phyloP scores from a whole-genome alignment of 805 yeast species.

The Candida endomychidarum region DNA sequence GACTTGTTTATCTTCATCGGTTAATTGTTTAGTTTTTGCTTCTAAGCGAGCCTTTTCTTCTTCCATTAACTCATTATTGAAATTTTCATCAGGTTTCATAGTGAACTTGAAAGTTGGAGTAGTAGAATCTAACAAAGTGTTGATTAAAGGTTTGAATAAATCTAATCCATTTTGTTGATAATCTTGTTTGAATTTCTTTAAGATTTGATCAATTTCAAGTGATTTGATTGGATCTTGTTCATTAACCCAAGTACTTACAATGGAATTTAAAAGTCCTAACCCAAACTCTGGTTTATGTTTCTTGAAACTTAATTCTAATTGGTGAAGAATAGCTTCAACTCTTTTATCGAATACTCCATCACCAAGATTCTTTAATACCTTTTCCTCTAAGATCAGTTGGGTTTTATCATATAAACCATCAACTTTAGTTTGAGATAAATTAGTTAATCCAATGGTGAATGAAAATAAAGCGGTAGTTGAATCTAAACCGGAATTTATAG shows the following conservation, averaged over 20 bases:
- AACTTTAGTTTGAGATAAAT: constrained; percentile 49
- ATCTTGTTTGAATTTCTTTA: constrained; percentile 62
- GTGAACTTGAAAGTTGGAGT: constrained; percentile 65
- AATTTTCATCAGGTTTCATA: constrained; percentile 68
- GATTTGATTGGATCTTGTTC: constrained; percentile 71
- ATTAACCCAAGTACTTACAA: constrained; percentile 87
- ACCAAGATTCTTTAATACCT: constrained; percentile 33
- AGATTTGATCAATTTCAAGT: constrained; percentile 62
- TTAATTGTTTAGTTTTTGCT: constrained; percentile 41
- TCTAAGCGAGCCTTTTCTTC: constrained; percentile 60
- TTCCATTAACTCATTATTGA: constrained; percentile 46
- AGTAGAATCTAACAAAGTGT: constrained; percentile 45
- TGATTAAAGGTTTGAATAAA: constrained; percentile 59
- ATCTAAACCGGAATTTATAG: constrained; percentile 87
- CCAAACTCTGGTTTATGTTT: constrained; percentile 93
- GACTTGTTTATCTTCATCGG: constrained; percentile 54
- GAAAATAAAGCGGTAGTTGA: constrained; percentile 72
- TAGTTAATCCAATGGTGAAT: constrained; percentile 85
- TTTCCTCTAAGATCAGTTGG: constrained; percentile 43
- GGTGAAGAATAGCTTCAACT: constrained; percentile 86
- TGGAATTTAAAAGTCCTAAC: constrained; percentile 64
- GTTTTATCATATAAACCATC: constrained; percentile 53
- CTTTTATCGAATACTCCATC: constrained; percentile 34
- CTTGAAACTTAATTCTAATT: constrained; percentile 77
- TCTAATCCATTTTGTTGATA: constrained; percentile 47